These are phyloP conservation scores for Podospora conica DNA, from an alignment of 495 filamentous ascomycete species.

Conservation along the genomic window DNA sequence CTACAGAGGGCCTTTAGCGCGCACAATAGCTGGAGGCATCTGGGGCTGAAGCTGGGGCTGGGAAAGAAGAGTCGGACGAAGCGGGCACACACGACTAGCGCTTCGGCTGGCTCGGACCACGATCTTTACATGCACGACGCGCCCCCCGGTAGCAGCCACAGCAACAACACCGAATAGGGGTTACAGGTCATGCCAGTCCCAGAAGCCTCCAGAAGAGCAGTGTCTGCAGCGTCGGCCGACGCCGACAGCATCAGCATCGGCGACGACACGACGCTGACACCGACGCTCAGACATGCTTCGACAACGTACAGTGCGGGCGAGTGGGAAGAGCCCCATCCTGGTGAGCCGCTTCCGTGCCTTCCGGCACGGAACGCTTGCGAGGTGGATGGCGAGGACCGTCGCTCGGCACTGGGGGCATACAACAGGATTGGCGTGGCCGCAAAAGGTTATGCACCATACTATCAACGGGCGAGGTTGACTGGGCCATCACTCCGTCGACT, in stretches of 20 bases:
- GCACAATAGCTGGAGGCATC: constrained; percentile 75
- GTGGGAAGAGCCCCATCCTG: constrained; percentile 46
- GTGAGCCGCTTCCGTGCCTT: constrained; percentile 34
- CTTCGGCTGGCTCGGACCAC: constrained; percentile 23
- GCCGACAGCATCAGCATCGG: constrained; percentile 14
- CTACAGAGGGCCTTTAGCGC: constrained; percentile 47
- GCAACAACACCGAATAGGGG: constrained; percentile 43
- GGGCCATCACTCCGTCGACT: constrained; percentile 18
- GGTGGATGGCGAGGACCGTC: constrained; percentile 22
- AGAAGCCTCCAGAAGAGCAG: constrained; percentile 27
- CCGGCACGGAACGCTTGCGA: constrained; percentile 25
- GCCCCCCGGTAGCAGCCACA: constrained; percentile 22
- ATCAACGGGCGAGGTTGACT: constrained; percentile 15
- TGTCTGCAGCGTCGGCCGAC: constrained; percentile 13
- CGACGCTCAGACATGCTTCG: constrained; percentile 17
- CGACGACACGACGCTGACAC: constrained; percentile 12
- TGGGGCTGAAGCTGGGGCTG: constrained; percentile 70
- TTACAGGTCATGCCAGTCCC: constrained; percentile 49
- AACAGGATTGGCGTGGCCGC: constrained; percentile 48
- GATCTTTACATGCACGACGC: constrained; percentile 25
- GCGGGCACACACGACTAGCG: constrained; percentile 35
- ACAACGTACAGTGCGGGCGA: constrained; percentile 15
- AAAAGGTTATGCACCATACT: constrained; percentile 36
- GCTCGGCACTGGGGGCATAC: constrained; percentile 29
- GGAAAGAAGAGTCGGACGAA: constrained; percentile 49